Base-by-base conservation (phyloP, 192 early-diverging fungal genomes). In the Linnemannia hyalina region DNA sequence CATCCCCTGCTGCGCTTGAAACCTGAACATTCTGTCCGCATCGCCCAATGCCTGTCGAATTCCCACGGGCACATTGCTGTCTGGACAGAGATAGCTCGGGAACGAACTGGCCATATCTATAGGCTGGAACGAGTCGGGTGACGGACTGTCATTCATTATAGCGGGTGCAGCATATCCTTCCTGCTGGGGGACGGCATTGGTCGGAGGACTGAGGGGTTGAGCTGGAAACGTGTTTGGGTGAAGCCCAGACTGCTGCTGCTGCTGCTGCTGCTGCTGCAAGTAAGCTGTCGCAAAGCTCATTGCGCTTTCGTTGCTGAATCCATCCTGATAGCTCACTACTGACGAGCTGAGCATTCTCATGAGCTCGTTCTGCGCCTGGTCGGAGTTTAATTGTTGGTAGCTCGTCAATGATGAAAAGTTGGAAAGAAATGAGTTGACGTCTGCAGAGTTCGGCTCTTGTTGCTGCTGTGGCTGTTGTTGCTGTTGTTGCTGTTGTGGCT, bases 271-370 rank as follows among this genome's bases (percentile, higher is more conserved):
- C 29, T 83, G 82, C 35, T 77, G 79, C 36, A 86, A 22, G 40
- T 80, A 86, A n/a, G 78, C 36, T 23, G 70, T 11, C 9, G 83
- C 83, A 77, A 86, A 86, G 38, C 74, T 77, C 32, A 86, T 35
- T 2, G 78, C 70, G 40, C 77, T 80, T 40, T 86, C 83, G 70
- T 86, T 71, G 73, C 75, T 86, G 23, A 86, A 77, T 0, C 83
- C 83, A 52, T 86, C 83, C 44, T 86, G 78, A 15, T 86, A 86
- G 23, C 74, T 80, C 20, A 77, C 23, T 16, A 70, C 74, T 11
- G 83, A 86, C 1, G 83, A 80, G 42, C 68, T 72, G 55, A 86
- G 79, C 79, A 86, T 86, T 40, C 75, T 77, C 83, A 86, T 86
- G 16, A 86, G 75, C 60, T 86, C 83, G 11, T 81, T 80, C 60